Percentiles rank a stretch among this genome's conserved stretches.
These are phyloP conservation scores for Marasmius tenuissimus DNA, from an alignment of 1,284 basidiomycete species.

Conservation along the genomic window DNA sequence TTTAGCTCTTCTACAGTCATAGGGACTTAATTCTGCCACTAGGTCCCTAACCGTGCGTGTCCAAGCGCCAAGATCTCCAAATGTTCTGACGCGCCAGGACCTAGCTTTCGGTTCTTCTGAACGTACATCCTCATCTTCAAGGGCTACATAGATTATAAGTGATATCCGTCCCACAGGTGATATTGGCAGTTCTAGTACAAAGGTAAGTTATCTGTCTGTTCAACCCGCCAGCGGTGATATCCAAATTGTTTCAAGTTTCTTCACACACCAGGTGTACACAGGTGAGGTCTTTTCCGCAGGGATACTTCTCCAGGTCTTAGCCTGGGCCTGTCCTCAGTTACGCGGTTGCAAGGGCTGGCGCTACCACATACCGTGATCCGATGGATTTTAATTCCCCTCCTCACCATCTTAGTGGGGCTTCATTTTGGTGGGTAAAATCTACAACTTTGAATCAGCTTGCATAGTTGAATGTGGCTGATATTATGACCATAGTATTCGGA, in stretches of 20 bases:
- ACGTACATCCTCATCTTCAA: conserved; percentile 14
- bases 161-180: conserved; percentile 16
- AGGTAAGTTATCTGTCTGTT: conserved; percentile 22
- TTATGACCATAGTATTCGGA: conserved; percentile 1
- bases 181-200: conserved; percentile 38
- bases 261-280: conserved; percentile 35
- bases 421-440: conserved; percentile 35
- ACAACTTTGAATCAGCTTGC: neutral
- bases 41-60: conserved; percentile 34
- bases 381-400: conserved; percentile 30
- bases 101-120: conserved; percentile 20
- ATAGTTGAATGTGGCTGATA: neutral
- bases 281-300: conserved; percentile 9
- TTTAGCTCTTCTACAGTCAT: neutral
- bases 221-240: neutral
- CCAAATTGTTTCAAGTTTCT: conserved; percentile 27
- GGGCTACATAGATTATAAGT: neutral
- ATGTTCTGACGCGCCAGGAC: neutral
- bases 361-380: conserved; percentile 22
- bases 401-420: conserved; percentile 30
- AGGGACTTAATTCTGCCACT: neutral
- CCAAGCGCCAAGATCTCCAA: conserved; percentile 6
- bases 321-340: conserved; percentile 21
- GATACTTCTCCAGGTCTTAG: neutral
- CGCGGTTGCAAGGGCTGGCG: no score